Base-by-base conservation (phyloP, 495 filamentous ascomycete genomes). In the Penicillium maclennaniae region DNA sequence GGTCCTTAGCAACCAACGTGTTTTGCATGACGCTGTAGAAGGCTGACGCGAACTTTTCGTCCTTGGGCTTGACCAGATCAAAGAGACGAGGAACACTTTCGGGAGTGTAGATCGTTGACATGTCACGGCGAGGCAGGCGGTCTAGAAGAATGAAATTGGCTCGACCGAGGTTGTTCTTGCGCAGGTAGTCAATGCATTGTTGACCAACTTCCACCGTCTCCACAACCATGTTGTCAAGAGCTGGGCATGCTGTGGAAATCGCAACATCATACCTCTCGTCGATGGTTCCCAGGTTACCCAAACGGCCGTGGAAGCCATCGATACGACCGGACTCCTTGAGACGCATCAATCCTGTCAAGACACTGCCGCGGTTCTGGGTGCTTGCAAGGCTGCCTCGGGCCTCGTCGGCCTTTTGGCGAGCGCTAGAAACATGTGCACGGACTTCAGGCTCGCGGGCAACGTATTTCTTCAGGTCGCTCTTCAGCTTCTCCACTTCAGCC, bases 91-190 rank as follows among this genome's bases (percentile, higher is more conserved):
- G 92, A 14, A 92, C 92, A 62, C 85, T 87, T 69, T 97, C 93
- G 0, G 93, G 95, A 0, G 95, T 97, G 34, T 87, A 80, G 49
- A 97, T 89, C 0, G 79, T 73, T 4, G 80, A 82, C 49, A 97
- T 72, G 62, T 96, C 87, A 42, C 87, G 82, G 41, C 78, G 74
- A 28, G 89, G 79, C 20, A 97, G 78, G 55, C 92, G 89, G 65
- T 97, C 88, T 3, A 98, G 82, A 54, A 92, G 88, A 62, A 97
- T 97, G 65, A 98, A 95, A 71, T 95, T 95, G 26, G 91, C 93
- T 64, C 95, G 82, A n/a, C 93, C 93, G 21, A 97, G 85, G 61
- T 96, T 96, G 57, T 95, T 97, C 76, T 97, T 97, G 21, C 93
- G 84, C 16, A 98, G 79, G 64, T 97, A 92, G 59, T 97, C 92